Percentiles rank a stretch among this genome's conserved stretches.
Evolutionary conservation across 306 rosid species (phyloP).

Genomic region (Senna siamea): DNA sequence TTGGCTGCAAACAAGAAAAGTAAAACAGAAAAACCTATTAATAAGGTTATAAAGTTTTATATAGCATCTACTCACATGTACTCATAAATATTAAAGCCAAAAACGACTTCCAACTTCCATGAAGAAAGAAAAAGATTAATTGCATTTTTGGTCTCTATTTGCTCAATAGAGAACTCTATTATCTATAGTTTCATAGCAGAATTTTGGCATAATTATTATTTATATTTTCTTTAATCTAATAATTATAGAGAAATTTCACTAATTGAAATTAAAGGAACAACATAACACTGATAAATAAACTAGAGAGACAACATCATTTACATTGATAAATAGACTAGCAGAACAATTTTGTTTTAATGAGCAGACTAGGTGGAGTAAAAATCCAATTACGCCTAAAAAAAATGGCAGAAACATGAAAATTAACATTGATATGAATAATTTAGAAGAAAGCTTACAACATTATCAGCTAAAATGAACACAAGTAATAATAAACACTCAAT

Average conservation of each 20-base stretch:
- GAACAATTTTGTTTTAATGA: not conserved
- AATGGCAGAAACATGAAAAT: not conserved
- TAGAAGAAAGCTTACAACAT: conserved; percentile 42
- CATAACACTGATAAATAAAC: not conserved
- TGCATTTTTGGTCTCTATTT: not conserved
- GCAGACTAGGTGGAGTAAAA: not conserved
- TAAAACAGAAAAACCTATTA: conserved; percentile 26
- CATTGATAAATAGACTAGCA: not conserved
- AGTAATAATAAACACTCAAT: conserved; percentile 41
- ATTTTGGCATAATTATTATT: not conserved
- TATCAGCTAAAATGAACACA: conserved; percentile 20
- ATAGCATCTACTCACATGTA: conserved; percentile 32
- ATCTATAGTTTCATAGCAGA: not conserved
- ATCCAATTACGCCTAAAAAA: not conserved
- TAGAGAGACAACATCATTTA: not conserved
- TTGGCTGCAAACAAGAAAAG: conserved; percentile 50
- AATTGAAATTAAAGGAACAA: not conserved
- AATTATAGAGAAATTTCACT: not conserved
- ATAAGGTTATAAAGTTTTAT: conserved; percentile 35
- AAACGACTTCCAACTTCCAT: conserved; percentile 29
- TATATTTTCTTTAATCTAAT: not conserved
- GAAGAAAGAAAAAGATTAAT: not conserved
- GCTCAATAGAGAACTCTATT: not conserved
- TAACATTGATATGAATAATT: conserved; percentile 30
- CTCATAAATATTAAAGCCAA: conserved; percentile 36